These are phyloP conservation scores for Oryza meyeriana DNA, from an alignment of 176 grass and related monocot genomes.

Conservation along the genomic window DNA sequence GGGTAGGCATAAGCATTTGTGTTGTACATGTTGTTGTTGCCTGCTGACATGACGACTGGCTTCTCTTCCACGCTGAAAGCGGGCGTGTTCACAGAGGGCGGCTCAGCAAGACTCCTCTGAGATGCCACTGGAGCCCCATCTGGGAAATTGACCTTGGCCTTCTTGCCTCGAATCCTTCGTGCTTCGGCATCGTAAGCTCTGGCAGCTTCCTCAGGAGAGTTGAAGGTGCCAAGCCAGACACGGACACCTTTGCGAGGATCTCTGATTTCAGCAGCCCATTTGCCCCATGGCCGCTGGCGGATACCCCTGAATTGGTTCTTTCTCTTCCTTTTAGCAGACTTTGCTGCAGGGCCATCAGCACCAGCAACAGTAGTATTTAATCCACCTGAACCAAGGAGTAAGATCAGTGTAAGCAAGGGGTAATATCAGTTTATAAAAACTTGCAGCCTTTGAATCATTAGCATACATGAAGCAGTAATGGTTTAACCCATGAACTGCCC, in stretches of 20 bases:
- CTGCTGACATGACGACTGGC: background rate
- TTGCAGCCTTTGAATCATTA: background rate
- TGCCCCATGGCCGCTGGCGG: conserved; percentile 88
- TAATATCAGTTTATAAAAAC: background rate
- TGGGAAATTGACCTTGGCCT: conserved; percentile 96
- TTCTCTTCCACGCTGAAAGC: conserved; percentile 32
- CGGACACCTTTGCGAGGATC: conserved; percentile 90
- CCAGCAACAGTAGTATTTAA: conserved; percentile 17
- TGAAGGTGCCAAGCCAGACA: conserved; percentile 94
- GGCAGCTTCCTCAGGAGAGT: conserved; percentile 93
- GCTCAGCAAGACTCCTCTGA: conserved; percentile 23
- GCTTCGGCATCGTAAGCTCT: conserved; percentile 89
- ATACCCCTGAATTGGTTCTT: conserved; percentile 93
- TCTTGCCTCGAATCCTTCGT: conserved; percentile 86
- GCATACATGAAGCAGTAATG: background rate
- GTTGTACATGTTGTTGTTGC: conserved; percentile 20
- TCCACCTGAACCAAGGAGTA: conserved; percentile 33
- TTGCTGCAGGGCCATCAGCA: conserved; percentile 25
- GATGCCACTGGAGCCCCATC: conserved; percentile 33
- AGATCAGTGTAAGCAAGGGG: conserved; percentile 7
- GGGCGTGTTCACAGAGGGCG: conserved; percentile 11
- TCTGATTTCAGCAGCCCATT: conserved; percentile 99
- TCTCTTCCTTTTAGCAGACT: conserved; percentile 59
- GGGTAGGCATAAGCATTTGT: conserved; percentile 29
- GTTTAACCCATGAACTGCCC: background rate